Evolutionary conservation across 176 grass and related monocot species (phyloP).

Genomic region (Oryza officinalis): DNA sequence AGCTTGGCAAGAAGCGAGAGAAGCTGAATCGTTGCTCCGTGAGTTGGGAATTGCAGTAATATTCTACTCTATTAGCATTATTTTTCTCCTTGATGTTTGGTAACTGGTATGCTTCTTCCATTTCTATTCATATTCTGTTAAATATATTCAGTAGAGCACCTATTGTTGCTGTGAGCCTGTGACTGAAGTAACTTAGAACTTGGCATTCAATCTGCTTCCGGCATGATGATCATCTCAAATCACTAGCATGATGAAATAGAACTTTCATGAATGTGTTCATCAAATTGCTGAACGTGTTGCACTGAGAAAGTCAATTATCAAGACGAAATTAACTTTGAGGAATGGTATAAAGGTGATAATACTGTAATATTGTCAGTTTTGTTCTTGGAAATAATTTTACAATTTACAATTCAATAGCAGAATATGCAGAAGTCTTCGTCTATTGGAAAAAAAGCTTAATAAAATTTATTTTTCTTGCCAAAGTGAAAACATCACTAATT

Average conservation of each 20-base stretch:
- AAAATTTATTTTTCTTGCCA: background rate
- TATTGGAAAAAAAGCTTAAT: background rate
- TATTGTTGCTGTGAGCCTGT: background rate
- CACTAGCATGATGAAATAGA: conserved; percentile 1
- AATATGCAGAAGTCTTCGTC: background rate
- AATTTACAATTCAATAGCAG: no score
- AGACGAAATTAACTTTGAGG: background rate
- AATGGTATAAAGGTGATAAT: background rate
- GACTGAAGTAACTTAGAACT: conserved; percentile 7
- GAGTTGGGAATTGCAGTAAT: conserved; percentile 85
- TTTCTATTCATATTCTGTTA: background rate
- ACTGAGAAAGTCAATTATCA: conserved; percentile 2
- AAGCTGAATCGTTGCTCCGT: conserved; percentile 72
- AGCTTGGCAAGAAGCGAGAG: conserved; percentile 75
- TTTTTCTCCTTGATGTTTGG: conserved; percentile 1
- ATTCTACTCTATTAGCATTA: conserved; percentile 37
- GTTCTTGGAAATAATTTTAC: no score
- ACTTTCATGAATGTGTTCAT: background rate
- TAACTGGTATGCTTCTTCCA: conserved; percentile 4
- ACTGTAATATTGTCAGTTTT: background rate
- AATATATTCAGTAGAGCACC: conserved; percentile 7
- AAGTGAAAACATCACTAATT: background rate
- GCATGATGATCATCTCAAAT: background rate
- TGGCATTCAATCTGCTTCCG: background rate
- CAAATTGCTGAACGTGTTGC: background rate